Evolutionary conservation across 202 grass and related monocot species (phyloP), one percentile per base, ranked within the genome.

Genomic region (Brachypodium distachyon): DNA sequence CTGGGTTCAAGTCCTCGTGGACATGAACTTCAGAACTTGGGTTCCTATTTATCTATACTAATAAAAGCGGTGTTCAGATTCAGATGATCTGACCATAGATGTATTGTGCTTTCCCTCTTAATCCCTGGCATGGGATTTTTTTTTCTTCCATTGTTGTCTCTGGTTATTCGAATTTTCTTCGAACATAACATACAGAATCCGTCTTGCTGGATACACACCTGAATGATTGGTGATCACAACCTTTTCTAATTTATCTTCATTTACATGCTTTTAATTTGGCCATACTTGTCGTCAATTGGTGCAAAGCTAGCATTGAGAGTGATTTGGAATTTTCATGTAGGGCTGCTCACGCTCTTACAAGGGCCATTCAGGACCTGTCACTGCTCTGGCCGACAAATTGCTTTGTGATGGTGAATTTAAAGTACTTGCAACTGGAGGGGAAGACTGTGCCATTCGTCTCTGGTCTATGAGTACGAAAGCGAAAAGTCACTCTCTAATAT

Each of bases 361-460:
- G 76, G 91, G 94, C 68, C 94, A 97, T 67, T 90, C 61, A 49
- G 88, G 73, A 21, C 89, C 91, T 48, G 86, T 97, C 18, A 94
- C 87, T 60, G 60, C 89, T 66, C 68, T 97, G 56, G 42, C 79
- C 77, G 94, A 97, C 70, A 94, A 83, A 88, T 92, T 97, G 79
- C 79, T 94, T 43, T 82, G 80, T 8, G 73, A 88, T 34, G 70
- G 79, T 77, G 86, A 85, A 31, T 81, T 62, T 58, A 97, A 97
- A 87, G 55, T 92, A 44, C 91, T 97, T 72, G 88, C 91, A 42
- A 97, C 91, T 82, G 94, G 94, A 60, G 86, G 88, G 3, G 94
- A 94, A 86, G 94, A 97, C 82, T 97, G 88, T 67, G 88, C 86
- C 9, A 58, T 97, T 82, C 82, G 86, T 44, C 67, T 97, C 64